Evolutionary conservation across 495 filamentous ascomycete species (phyloP), one percentile per base, ranked within the genome.

Genomic region (Eremomyces bilateralis): DNA sequence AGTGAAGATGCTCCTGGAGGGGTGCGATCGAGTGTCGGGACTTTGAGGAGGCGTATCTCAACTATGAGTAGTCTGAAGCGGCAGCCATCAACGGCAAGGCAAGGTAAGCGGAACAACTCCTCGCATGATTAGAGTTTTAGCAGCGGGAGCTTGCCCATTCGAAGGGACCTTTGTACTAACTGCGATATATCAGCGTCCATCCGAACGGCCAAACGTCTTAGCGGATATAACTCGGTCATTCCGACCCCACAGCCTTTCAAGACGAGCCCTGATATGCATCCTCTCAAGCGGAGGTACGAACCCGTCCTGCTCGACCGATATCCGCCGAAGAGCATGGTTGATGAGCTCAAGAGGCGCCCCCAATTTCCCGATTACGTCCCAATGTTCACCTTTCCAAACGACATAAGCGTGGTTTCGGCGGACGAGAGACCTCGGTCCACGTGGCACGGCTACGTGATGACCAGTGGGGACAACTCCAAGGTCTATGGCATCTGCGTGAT

Each of bases 371-470:
- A 97, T 48, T 95, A 93, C 45, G 80, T 97, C 24, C 88, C 88
- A 18, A 95, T 97, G 88, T 97, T 95, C 47, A 83, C 88, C 15
- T 97, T 95, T 47, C 88, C 88, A 19, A 93, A 97, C 53, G 88
- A 97, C 54, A 80, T 97, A 45, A 80, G 81, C 37, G 85, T 97
- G 34, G 79, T 95, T 4, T 93, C 88, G 5, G 81, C 81, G 1
- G 88, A 97, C 48, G 83, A 95, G 48, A 67, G 81, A 40, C 88
- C 88, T 1, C 64, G 83, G 36, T 77, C 88, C 29, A 93, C 85
- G 15, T 97, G 88, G 88, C 88, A 97, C 61, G 88, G 88, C 28
- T 97, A 95, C 51, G 82, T 80, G 38, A 95, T 97, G 88, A 97
- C 88, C 3, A 79, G 74, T 28, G 74, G 75, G 21, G 88, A 95